phyloP scores from a whole-genome alignment of 2,329 filamentous ascomycete species.

The Xylariales sp. region DNA sequence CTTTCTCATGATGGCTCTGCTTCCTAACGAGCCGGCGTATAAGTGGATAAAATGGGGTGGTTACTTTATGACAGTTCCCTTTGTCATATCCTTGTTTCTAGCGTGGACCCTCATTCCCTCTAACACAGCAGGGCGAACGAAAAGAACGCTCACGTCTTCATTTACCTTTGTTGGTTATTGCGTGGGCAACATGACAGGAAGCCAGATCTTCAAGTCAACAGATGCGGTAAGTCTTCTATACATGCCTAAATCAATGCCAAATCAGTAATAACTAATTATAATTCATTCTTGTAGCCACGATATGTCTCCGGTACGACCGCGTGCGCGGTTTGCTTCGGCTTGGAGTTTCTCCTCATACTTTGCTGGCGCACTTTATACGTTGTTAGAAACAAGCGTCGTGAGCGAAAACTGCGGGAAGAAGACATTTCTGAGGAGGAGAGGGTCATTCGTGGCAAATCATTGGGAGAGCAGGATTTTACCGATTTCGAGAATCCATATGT shows the following conservation, averaged over 20 bases:
- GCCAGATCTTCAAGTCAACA: constrained; percentile 37
- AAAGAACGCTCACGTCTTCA: constrained; percentile 15
- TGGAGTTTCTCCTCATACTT: constrained; percentile 31
- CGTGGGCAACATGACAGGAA: constrained; percentile 39
- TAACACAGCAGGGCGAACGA: constrained; percentile 41
- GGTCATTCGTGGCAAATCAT: constrained; percentile 21
- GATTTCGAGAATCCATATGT: constrained; percentile 34
- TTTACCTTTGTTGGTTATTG: constrained; percentile 10
- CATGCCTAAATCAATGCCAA: neutral
- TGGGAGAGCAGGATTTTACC: constrained; percentile 31
- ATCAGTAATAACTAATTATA: neutral
- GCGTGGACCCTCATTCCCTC: constrained; percentile 35
- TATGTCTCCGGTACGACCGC: constrained; percentile 37
- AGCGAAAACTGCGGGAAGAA: constrained; percentile 20
- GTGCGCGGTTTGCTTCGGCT: constrained; percentile 32
- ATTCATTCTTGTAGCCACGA: constrained; percentile 22
- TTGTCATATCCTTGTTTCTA: constrained; percentile 26
- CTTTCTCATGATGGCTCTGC: constrained; percentile 29
- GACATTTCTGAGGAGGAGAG: constrained; percentile 30
- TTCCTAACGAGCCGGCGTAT: constrained; percentile 26
- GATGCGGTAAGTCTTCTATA: constrained; percentile 33
- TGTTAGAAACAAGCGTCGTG: constrained; percentile 31
- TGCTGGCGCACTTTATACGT: constrained; percentile 35
- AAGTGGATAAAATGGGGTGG: constrained; percentile 33
- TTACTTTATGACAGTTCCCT: constrained; percentile 26